phyloP scores from a whole-genome alignment of 2,329 filamentous ascomycete genomes.

The Ophiobolus disseminans region DNA sequence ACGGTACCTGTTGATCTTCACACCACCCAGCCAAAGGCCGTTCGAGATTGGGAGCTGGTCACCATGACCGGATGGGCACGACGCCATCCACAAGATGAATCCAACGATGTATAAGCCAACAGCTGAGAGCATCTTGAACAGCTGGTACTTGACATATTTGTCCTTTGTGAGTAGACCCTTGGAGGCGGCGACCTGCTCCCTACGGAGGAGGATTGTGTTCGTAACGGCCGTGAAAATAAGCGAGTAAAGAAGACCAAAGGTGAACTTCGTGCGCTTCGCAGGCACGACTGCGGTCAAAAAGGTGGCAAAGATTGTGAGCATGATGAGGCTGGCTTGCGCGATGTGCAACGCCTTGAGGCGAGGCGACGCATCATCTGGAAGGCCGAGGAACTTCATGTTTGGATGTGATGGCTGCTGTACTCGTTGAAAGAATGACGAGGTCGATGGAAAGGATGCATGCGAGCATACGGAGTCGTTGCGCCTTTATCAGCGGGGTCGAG shows the following conservation, averaged over 20 bases:
- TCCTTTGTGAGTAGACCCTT: conserved; percentile 26
- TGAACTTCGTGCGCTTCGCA: conserved; percentile 26
- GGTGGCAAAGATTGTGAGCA: conserved; percentile 19
- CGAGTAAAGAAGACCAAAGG: conserved; percentile 31
- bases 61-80: conserved; percentile 10
- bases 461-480: not conserved
- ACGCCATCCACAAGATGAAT: conserved; percentile 18
- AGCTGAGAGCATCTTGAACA: conserved; percentile 28
- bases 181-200: conserved; percentile 25
- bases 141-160: conserved; percentile 32
- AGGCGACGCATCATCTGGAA: conserved; percentile 17
- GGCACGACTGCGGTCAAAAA: conserved; percentile 29
- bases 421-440: not conserved
- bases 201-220: conserved; percentile 25
- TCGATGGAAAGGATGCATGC: not conserved
- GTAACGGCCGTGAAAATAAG: conserved; percentile 28
- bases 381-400: conserved; percentile 6
- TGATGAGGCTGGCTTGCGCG: conserved; percentile 22
- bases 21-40: conserved; percentile 24
- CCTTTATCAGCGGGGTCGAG: conserved; percentile 20
- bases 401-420: conserved; percentile 8
- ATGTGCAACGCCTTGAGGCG: conserved; percentile 28
- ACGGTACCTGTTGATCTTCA: conserved; percentile 29
- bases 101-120: conserved; percentile 26
- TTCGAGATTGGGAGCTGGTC: conserved; percentile 10